Evolutionary conservation across 805 yeast genomes (phyloP).

Genomic region (Wickerhamomyces xylosicus): DNA sequence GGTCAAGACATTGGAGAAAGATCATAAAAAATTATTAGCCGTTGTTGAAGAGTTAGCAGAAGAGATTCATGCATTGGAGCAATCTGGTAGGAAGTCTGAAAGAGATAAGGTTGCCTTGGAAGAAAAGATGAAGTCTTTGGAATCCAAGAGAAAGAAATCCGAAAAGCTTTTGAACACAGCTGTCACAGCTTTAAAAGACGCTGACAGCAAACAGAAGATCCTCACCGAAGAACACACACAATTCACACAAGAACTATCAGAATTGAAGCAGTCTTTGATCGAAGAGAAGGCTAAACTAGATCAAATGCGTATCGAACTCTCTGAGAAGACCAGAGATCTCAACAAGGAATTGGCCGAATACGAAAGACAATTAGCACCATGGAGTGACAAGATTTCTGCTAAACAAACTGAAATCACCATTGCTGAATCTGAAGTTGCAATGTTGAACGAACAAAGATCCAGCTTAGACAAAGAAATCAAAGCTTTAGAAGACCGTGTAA

Average conservation of each 20-base stretch:
- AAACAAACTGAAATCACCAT: slow-evolving; percentile 56
- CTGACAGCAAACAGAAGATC: slow-evolving; percentile 35
- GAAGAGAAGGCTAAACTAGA: slow-evolving; percentile 49
- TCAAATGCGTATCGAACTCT: slow-evolving; percentile 51
- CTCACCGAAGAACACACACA: slow-evolving; percentile 34
- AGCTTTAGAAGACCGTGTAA: slow-evolving; percentile 32
- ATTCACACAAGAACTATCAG: slow-evolving; percentile 32
- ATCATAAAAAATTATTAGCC: slow-evolving; percentile 18
- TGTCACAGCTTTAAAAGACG: slow-evolving; percentile 31
- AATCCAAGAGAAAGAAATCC: slow-evolving; percentile 46
- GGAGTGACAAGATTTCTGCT: slow-evolving; percentile 58
- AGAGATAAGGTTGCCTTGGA: slow-evolving; percentile 58
- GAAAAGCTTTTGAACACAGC: slow-evolving; percentile 43
- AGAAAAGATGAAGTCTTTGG: slow-evolving; percentile 64
- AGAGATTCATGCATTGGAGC: slow-evolving; percentile 23
- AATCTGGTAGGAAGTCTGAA: slow-evolving; percentile 33
- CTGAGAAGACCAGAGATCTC: slow-evolving; percentile 63
- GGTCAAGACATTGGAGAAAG: slow-evolving; percentile 20
- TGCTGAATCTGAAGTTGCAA: slow-evolving; percentile 53
- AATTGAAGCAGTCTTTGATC: slow-evolving; percentile 34
- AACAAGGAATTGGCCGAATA: slow-evolving; percentile 53
- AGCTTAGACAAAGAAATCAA: slow-evolving; percentile 35
- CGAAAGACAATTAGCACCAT: slow-evolving; percentile 70
- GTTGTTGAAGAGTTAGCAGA: slow-evolving; percentile 16
- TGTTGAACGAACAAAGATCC: slow-evolving; percentile 37